These are phyloP conservation scores for Gracilaria vermiculophylla DNA, from an alignment of 23 red algal species.

Conservation along the genomic window DNA sequence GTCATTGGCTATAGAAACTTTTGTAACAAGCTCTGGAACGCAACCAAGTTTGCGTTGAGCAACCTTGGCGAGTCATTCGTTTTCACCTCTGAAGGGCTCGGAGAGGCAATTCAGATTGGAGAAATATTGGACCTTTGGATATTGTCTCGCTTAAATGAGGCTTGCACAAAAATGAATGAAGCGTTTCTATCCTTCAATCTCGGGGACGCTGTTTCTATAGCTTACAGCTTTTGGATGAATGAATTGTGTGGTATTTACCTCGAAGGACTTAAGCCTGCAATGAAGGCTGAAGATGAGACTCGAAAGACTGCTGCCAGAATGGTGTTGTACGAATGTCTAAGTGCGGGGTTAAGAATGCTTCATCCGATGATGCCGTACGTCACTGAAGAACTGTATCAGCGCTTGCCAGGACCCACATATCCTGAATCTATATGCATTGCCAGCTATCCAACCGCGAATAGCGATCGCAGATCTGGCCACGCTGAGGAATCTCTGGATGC, in stretches of 20 bases:
- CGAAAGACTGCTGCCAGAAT: slow-evolving; percentile 47
- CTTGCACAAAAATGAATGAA: slow-evolving; percentile 38
- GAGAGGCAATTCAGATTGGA: slow-evolving; percentile 20
- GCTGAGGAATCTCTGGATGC: slow-evolving; percentile 64
- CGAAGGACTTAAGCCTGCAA: slow-evolving; percentile 86
- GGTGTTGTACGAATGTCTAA: slow-evolving; percentile 87
- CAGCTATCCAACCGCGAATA: slow-evolving; percentile 46
- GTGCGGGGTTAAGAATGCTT: slow-evolving; percentile 86
- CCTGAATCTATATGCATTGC: slow-evolving; percentile 82
- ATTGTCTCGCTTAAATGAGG: slow-evolving; percentile 64
- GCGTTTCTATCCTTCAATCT: slow-evolving; percentile 74
- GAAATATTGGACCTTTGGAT: slow-evolving; percentile 77
- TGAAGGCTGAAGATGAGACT: slow-evolving; percentile 51
- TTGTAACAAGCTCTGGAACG: slow-evolving; percentile 99
- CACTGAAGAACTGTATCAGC: slow-evolving; percentile 97
- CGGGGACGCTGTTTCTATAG: slow-evolving; percentile 66
- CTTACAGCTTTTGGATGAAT: slow-evolving; percentile 93
- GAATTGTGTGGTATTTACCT: slow-evolving; percentile 95
- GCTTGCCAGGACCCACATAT: slow-evolving; percentile 69
- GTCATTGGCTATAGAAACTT: slow-evolving; percentile 95
- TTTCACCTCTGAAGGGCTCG: slow-evolving; percentile 37
- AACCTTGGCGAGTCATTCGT: slow-evolving; percentile 72
- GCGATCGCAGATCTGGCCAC: background rate
- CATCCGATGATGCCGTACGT: slow-evolving; percentile 99
- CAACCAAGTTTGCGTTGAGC: slow-evolving; percentile 86